Conservation (phyloP, 306 rosid genomes). For the Rosa lucieae region DNA sequence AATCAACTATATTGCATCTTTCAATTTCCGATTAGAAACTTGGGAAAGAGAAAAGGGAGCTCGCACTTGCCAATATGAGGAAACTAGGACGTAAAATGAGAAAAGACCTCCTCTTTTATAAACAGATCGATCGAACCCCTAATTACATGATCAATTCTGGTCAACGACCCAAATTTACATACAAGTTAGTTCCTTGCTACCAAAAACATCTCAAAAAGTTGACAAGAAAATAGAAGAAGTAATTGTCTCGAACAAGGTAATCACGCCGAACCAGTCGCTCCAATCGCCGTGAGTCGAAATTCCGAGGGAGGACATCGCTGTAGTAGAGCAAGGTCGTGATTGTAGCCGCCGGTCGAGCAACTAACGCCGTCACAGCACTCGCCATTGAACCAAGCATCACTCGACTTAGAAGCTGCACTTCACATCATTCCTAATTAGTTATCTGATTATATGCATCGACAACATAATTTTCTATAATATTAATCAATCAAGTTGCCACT, state of each 20-base stretch:
- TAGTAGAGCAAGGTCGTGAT: slow-evolving; percentile 50
- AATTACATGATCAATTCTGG: neutral
- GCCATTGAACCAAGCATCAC: slow-evolving; percentile 43
- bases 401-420: slow-evolving; percentile 39
- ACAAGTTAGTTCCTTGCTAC: slow-evolving; percentile 32
- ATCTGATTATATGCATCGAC: neutral
- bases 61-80: too few species aligned
- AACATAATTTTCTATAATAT: neutral
- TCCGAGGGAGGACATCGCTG: slow-evolving; percentile 56
- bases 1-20: too few species aligned
- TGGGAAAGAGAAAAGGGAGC: too few species aligned
- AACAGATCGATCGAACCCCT: neutral
- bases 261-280: slow-evolving; percentile 50
- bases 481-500: neutral
- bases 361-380: slow-evolving; percentile 36
- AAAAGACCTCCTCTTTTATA: neutral
- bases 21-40: too few species aligned
- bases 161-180: neutral
- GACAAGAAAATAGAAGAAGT: slow-evolving; percentile 55
- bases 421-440: neutral
- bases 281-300: slow-evolving; percentile 45
- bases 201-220: slow-evolving; percentile 51
- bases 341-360: slow-evolving; percentile 44
- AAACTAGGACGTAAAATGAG: too few species aligned
- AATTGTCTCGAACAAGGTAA: slow-evolving; percentile 43